phyloP scores from a whole-genome alignment of 2,329 filamentous ascomycete genomes.

The Lachnellula suecica region DNA sequence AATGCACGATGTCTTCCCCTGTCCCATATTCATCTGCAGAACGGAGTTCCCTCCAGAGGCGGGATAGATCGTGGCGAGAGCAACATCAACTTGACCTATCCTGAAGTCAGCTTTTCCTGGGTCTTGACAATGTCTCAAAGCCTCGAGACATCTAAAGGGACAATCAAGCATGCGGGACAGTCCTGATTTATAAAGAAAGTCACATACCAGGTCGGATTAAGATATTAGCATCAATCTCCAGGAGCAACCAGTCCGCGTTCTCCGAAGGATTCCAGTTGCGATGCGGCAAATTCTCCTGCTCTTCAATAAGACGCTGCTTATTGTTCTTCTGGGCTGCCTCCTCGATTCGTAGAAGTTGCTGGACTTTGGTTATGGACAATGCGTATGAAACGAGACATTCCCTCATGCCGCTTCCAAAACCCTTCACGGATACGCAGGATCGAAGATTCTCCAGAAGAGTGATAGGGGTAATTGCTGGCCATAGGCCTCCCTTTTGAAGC shows the following conservation, averaged over 20 bases:
- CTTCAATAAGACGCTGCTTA: slow-evolving; percentile 34
- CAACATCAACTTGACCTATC: slow-evolving; percentile 58
- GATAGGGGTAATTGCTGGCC: slow-evolving; percentile 40
- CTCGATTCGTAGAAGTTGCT: slow-evolving; percentile 43
- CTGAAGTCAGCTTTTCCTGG: neutral
- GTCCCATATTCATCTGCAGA: slow-evolving; percentile 67
- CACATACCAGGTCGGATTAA: slow-evolving; percentile 51
- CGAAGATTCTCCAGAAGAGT: slow-evolving; percentile 44
- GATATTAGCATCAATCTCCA: slow-evolving; percentile 66
- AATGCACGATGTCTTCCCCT: slow-evolving; percentile 59
- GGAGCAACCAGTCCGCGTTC: slow-evolving; percentile 60
- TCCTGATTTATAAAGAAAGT: too few relatives aligned
- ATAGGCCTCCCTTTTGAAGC: slow-evolving; percentile 39
- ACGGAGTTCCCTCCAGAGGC: slow-evolving; percentile 54
- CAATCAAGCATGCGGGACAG: too few relatives aligned
- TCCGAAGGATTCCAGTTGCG: slow-evolving; percentile 35
- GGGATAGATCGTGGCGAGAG: slow-evolving; percentile 57
- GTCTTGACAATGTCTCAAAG: neutral
- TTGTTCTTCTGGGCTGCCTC: slow-evolving; percentile 35
- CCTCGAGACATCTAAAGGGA: neutral
- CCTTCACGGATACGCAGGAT: slow-evolving; percentile 25
- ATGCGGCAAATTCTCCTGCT: slow-evolving; percentile 41
- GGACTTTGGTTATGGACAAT: slow-evolving; percentile 38
- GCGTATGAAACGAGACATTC: slow-evolving; percentile 39
- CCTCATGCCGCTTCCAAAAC: slow-evolving; percentile 37